Evolutionary conservation across 78 protist genomes (phyloP), one percentile per base, ranked within the genome.

Genomic region (Polysphondylium violaceum): DNA sequence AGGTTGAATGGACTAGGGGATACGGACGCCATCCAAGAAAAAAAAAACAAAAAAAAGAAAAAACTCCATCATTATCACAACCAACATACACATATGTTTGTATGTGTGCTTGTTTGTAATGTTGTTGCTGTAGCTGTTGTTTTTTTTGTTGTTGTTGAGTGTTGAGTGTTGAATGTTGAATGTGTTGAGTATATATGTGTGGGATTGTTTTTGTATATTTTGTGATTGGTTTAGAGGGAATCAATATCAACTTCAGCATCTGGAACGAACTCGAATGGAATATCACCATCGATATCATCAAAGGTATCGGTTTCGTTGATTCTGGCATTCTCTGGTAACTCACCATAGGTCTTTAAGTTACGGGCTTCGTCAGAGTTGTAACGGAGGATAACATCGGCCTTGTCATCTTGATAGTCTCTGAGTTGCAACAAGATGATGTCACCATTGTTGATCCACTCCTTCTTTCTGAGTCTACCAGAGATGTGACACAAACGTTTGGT

Each of bases 301-400:
- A 72, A 59, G 33, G 56, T 76, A 43, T 64, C 93, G 11, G 79
- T 55, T 67, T 95, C 97, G 61, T 89, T 94, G 74, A 94, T 73
- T 68, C 86, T 79, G 63, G 93, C 94, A 21, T 23, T 61, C 27
- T 94, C 99, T 12, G 99, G 99, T 53, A 99, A 59, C 76, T 98
- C 99, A 35, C 97, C 97, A 56, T 74, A 75, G 21, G 94, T 31
- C 86, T 95, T 92, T 43, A 97, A 88, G n/a, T 51, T 63, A 23
- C 98, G 97, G 29, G 98, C 99, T 83, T 99, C 99, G 31, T 98
- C 99, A 14, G 95, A 72, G 60, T n/a, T 78, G 96, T 98, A 99
- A 90, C 96, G 96, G 33, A 91, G 83, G 27, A 99, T 96, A 27
- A 99, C 98, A 72, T 99, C 99, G 8, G 96, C 98, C 94, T 98